Conservation (phyloP, 345 rosid species). For the Acer negundo region DNA sequence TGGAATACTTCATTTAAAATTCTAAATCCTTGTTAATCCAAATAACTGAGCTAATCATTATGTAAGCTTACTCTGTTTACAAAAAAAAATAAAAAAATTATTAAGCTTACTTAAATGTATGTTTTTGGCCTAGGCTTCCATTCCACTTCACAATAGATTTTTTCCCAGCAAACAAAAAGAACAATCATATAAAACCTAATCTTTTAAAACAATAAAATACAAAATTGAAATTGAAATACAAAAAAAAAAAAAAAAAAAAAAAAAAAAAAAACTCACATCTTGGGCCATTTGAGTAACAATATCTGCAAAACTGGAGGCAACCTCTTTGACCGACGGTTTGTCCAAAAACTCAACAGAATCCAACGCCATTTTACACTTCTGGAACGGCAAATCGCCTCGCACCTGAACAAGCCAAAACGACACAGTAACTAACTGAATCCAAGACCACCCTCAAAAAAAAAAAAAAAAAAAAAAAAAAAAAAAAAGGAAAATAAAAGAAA, state of each 20-base stretch:
- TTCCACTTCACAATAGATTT: not conserved
- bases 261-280: constrained; percentile 54
- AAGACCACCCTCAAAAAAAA: not conserved
- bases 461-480: not conserved
- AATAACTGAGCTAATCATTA: not conserved
- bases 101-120: not conserved
- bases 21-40: not conserved
- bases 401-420: constrained; percentile 46
- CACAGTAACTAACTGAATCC: not conserved
- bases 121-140: not conserved
- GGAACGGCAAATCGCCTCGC: constrained; percentile 86
- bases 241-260: too few species aligned
- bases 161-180: not conserved
- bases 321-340: constrained; percentile 47
- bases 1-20: not conserved
- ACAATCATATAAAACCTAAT: not conserved
- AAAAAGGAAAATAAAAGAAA: not conserved
- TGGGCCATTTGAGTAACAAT: constrained; percentile 89
- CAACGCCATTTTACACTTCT: constrained; percentile 74
- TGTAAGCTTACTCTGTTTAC: too few species aligned
- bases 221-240: not conserved
- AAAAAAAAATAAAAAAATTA: not conserved
- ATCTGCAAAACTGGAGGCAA: constrained; percentile 77
- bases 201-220: not conserved
- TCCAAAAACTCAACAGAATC: constrained; percentile 66